Evolutionary conservation across 352 stramenopile species (phyloP), one percentile per base, ranked within the genome.

Genomic region (Phytophthora cryptogea): DNA sequence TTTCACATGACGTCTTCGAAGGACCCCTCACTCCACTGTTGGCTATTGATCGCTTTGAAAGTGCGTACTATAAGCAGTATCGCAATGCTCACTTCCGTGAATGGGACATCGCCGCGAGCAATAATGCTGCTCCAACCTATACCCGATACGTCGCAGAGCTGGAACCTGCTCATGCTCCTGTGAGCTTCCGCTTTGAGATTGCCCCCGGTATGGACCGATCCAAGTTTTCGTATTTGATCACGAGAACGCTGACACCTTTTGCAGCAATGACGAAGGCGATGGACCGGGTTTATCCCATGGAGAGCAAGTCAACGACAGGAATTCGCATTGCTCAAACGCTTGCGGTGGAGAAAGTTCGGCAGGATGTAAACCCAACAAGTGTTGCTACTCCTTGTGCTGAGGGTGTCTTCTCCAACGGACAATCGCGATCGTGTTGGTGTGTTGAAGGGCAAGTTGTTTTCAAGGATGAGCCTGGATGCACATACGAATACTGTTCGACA

Each of bases 1-100:
- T 93, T 2, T 70, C 78, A 1, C 76, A 74, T 0, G 70, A 85
- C 13, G 75, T 88, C 0, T 91, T 93, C 59, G 80, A 91, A 65
- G 72, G 74, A 0, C 70, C 74, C 2, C 55, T 91, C 10, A 79
- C 78, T 17, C 54, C 76, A 14, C 49, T 93, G 1, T 64, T 91
- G 2, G 72, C 64, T 1, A 42, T 86, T 0, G 78, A 91, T 44
- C 74, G 70, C 8, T 90, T 92, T 23, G 68, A 89, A 33, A 84
- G 66, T 45, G 62, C 48, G 0, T 82, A 91, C 51, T 86, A 86
- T 62, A 69, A 70, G 11, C 57, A 66, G 0, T 89, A 88, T 39
- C 78, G 84, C 14, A 59, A 80, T 1, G 23, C 47, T 2, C 67
- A 86, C 33, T 91, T 74, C 30, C 72, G 59, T 1, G 23, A 66